phyloP scores from a whole-genome alignment of 495 filamentous ascomycete species.

The Aspergillus ostianus region DNA sequence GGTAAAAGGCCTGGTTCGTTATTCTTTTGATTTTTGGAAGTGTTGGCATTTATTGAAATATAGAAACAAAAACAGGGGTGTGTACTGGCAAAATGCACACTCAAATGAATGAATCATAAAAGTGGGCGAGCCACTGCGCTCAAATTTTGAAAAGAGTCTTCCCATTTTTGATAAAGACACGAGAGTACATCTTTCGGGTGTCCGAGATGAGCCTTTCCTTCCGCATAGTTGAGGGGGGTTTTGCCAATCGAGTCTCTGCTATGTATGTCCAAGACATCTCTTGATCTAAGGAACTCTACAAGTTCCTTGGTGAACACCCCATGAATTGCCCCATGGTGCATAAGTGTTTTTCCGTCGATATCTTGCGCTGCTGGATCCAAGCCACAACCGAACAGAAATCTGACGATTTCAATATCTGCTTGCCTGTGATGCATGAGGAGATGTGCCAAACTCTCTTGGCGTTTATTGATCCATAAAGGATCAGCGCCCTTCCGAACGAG shows the following conservation, averaged over 20 bases:
- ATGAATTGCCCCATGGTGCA: constrained; percentile 17
- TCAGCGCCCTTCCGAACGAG: constrained; percentile 3
- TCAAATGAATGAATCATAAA: background rate
- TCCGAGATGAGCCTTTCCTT: constrained; percentile 14
- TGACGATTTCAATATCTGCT: constrained; percentile 7
- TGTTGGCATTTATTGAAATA: background rate
- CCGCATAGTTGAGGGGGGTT: constrained; percentile 17
- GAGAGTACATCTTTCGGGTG: background rate
- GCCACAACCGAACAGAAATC: constrained; percentile 8
- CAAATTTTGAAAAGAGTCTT: background rate
- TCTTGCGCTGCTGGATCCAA: constrained; percentile 14
- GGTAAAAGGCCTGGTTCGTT: background rate
- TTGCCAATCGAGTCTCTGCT: constrained; percentile 14
- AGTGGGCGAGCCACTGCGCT: constrained; percentile 1
- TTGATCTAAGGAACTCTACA: constrained; percentile 8
- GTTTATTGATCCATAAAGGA: constrained; percentile 2
- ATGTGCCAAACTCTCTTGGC: constrained; percentile 2
- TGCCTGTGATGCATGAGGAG: constrained; percentile 14
- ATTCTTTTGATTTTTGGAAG: background rate
- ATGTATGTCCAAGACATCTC: constrained; percentile 4
- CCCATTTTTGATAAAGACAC: constrained; percentile 1
- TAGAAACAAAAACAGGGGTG: background rate
- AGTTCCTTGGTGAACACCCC: constrained; percentile 12
- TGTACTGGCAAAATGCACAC: background rate
- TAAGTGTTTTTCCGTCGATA: constrained; percentile 9